Evolutionary conservation across 768 basidiomycete species (phyloP), one percentile per base, ranked within the genome.

Genomic region (Xerocomus potaroensis): DNA sequence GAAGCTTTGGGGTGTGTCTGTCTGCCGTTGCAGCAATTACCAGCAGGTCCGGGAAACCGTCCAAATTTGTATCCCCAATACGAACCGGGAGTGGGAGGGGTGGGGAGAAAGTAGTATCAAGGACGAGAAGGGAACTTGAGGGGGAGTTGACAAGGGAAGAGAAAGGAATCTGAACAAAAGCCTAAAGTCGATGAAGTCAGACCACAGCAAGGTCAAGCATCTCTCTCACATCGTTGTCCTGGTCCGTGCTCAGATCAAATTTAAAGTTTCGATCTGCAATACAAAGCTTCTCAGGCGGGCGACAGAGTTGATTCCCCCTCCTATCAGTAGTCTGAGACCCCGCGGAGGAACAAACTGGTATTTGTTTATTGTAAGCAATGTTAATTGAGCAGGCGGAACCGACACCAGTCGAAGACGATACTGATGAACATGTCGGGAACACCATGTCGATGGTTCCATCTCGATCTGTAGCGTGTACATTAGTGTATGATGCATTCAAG

Each of bases 391-490:
- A 98, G 32, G 80, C 76, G 2, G 70, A 70, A 10, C 93, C 93
- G 1, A 88, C 67, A 3, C 93, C 92, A 0, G 76, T 80, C 1
- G 76, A 71, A 1, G 72, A 62, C 0, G 87, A 84, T n/a, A 89
- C 79, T 3, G 74, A 77, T 0, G 72, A 67, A 62, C 96, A 99
- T 1, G 87, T 87, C 0, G 90, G 78, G 60, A 97, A 91, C 36
- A 99, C 75, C 77, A 98, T 82, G 64, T 98, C 96, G 26, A 98
- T 87, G 1, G 95, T 94, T 1, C 96, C 96, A 57, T 98, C 96
- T 7, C 96, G 83, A 59, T 98, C 94, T 87, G 49, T 2, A 41
- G 22, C 24, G 19, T 11, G 68, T 45, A 38, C 31, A 16, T 44
- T 7, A 18, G 43, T 42, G 15, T 39, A n/a, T n/a, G n/a, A n/a